phyloP scores from a whole-genome alignment of 495 filamentous ascomycete species.

The Aspergillus affinis region DNA sequence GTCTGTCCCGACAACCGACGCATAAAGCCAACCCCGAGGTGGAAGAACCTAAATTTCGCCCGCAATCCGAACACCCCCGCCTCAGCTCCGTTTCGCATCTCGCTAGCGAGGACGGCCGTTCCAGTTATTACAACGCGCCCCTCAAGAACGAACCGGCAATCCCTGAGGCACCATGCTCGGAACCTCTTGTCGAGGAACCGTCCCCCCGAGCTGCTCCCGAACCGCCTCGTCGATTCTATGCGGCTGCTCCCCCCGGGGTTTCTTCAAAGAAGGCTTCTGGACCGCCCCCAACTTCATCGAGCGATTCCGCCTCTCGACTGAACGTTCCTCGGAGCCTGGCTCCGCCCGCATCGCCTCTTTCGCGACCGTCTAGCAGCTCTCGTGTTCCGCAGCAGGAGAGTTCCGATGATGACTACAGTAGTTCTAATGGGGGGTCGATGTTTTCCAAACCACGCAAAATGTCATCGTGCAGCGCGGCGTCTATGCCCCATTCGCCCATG shows the following conservation, averaged over 20 bases:
- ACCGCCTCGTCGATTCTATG: slow-evolving; percentile 26
- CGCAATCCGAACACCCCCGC: slow-evolving; percentile 70
- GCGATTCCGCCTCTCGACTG: slow-evolving; percentile 48
- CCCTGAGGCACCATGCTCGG: slow-evolving; percentile 34
- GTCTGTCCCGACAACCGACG: slow-evolving; percentile 37
- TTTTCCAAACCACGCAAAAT: slow-evolving; percentile 57
- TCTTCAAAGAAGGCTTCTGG: slow-evolving; percentile 22
- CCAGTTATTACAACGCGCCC: slow-evolving; percentile 32
- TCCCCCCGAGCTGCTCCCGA: slow-evolving; percentile 18
- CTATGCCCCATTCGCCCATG: slow-evolving; percentile 61
- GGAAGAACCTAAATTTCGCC: slow-evolving; percentile 62
- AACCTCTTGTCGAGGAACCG: slow-evolving; percentile 49
- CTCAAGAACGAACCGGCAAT: slow-evolving; percentile 28
- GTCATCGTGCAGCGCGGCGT: slow-evolving; percentile 65
- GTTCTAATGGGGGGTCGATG: slow-evolving; percentile 51
- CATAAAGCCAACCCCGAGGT: slow-evolving; percentile 52
- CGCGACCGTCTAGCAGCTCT: slow-evolving; percentile 56
- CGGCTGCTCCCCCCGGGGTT: slow-evolving; percentile 18
- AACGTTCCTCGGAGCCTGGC: slow-evolving; percentile 49
- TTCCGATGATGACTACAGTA: slow-evolving; percentile 62
- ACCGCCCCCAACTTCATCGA: slow-evolving; percentile 39
- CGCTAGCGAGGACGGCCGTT: slow-evolving; percentile 44
- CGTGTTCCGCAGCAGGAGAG: slow-evolving; percentile 57
- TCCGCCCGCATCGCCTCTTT: slow-evolving; percentile 58
- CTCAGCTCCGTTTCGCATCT: slow-evolving; percentile 61